These are phyloP conservation scores for Zygosaccharomyces sapae DNA, from an alignment of 1,139 yeast genomes.

Conservation along the genomic window DNA sequence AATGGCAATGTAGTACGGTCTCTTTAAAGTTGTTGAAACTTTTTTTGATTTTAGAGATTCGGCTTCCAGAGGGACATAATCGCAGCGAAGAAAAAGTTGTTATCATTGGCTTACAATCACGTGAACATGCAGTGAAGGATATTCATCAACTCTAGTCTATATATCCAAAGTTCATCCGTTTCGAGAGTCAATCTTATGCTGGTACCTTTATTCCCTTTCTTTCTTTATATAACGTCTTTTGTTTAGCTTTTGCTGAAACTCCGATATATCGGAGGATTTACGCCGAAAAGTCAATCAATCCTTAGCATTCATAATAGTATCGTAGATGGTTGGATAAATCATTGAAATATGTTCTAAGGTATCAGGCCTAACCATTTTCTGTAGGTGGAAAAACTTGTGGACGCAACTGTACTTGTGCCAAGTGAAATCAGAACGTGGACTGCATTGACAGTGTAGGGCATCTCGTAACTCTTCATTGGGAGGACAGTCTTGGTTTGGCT, in stretches of 20 bases:
- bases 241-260: not conserved
- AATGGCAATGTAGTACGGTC: not conserved
- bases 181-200: no score
- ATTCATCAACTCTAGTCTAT: no score
- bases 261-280: no score
- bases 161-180: no score
- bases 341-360: constrained; percentile 9
- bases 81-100: constrained; percentile 1
- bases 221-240: no score
- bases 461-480: constrained; percentile 43
- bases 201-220: no score
- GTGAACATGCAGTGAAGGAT: not conserved
- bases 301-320: not conserved
- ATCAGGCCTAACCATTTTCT: constrained; percentile 13
- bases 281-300: not conserved
- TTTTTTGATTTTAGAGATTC: not conserved
- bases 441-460: constrained; percentile 47
- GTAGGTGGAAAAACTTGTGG: constrained; percentile 17
- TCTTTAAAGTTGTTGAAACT: not conserved
- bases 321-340: constrained; percentile 13
- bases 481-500: constrained; percentile 81
- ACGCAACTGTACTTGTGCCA: constrained; percentile 24
- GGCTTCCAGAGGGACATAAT: not conserved
- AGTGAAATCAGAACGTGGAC: constrained; percentile 45
- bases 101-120: constrained; percentile 4